Evolutionary conservation across 768 basidiomycete genomes (phyloP).

Genomic region (Pulveroboletus sp.): DNA sequence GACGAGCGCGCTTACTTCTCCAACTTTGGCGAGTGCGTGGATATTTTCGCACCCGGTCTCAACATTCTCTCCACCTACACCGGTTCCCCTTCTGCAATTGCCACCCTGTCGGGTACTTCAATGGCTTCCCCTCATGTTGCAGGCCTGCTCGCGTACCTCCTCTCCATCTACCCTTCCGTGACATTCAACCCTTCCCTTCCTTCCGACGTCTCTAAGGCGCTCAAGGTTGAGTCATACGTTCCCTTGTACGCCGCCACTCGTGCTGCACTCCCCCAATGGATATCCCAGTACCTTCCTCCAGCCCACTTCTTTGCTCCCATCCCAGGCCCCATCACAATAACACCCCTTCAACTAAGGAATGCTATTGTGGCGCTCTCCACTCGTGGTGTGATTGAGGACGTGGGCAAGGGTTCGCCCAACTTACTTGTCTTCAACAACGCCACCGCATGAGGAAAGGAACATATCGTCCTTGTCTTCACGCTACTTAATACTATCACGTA

Average conservation of each 20-base stretch:
- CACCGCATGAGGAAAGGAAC: slow-evolving; percentile 32
- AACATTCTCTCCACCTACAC: slow-evolving; percentile 91
- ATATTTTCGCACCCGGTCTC: slow-evolving; percentile 88
- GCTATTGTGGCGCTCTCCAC: slow-evolving; percentile 63
- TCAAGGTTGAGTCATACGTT: slow-evolving; percentile 34
- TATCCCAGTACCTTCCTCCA: slow-evolving; percentile 52
- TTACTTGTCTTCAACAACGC: slow-evolving; percentile 80
- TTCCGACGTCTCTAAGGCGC: slow-evolving; percentile 34
- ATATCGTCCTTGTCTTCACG: background rate
- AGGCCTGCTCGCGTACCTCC: slow-evolving; percentile 86
- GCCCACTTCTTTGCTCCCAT: slow-evolving; percentile 44
- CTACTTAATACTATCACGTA: slow-evolving; percentile 4
- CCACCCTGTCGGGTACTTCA: slow-evolving; percentile 84
- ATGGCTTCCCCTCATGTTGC: slow-evolving; percentile 95
- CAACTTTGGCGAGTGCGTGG: slow-evolving; percentile 87
- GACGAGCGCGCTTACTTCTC: slow-evolving; percentile 90
- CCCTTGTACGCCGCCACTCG: slow-evolving; percentile 53
- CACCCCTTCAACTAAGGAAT: slow-evolving; percentile 72
- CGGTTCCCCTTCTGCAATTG: slow-evolving; percentile 52
- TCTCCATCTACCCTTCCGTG: slow-evolving; percentile 77
- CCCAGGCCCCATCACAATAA: slow-evolving; percentile 44
- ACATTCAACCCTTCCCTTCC: slow-evolving; percentile 53
- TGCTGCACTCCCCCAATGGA: slow-evolving; percentile 55
- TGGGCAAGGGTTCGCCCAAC: slow-evolving; percentile 57
- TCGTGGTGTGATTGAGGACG: slow-evolving; percentile 42